Conservation (phyloP, 768 basidiomycete genomes). For the Cystobasidium onofrii region DNA sequence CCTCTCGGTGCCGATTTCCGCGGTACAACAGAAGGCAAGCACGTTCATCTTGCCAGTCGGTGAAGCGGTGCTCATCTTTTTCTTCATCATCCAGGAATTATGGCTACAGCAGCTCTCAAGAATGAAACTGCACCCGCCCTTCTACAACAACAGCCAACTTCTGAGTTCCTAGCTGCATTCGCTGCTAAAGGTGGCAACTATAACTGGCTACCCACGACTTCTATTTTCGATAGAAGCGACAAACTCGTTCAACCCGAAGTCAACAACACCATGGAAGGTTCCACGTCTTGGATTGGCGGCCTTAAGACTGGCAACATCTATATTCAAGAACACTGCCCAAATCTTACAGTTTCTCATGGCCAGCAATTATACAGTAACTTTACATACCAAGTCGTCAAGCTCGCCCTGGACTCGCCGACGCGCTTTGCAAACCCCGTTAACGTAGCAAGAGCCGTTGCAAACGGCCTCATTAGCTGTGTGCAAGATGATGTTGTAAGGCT, state of each 20-base stretch:
- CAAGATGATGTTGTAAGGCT: neutral
- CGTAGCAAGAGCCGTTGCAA: slow-evolving; percentile 1
- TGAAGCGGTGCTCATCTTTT: neutral
- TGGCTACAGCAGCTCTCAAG: neutral
- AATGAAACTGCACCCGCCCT: slow-evolving; percentile 12
- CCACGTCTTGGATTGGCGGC: slow-evolving; percentile 10
- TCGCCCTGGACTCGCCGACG: slow-evolving; percentile 10
- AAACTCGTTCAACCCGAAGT: slow-evolving; percentile 24
- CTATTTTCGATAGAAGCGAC: slow-evolving; percentile 14
- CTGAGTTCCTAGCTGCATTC: slow-evolving; percentile 24
- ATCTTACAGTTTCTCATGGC: slow-evolving; percentile 2
- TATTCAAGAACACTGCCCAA: slow-evolving; percentile 21
- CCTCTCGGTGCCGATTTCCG: slow-evolving; percentile 27
- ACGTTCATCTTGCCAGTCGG: neutral
- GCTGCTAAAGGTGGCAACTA: slow-evolving; percentile 17
- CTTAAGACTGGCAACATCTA: slow-evolving; percentile 18
- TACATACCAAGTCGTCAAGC: slow-evolving; percentile 22
- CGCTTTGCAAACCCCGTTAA: slow-evolving; percentile 5
- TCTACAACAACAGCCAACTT: slow-evolving; percentile 15
- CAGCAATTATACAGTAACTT: slow-evolving; percentile 23
- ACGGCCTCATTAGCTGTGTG: neutral
- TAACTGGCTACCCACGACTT: slow-evolving; percentile 26
- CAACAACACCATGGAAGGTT: slow-evolving; percentile 15
- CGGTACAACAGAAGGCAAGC: slow-evolving; percentile 4
- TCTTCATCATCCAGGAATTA: neutral